phyloP scores from a whole-genome alignment of 805 yeast species.

The Kodamaea laetipori region DNA sequence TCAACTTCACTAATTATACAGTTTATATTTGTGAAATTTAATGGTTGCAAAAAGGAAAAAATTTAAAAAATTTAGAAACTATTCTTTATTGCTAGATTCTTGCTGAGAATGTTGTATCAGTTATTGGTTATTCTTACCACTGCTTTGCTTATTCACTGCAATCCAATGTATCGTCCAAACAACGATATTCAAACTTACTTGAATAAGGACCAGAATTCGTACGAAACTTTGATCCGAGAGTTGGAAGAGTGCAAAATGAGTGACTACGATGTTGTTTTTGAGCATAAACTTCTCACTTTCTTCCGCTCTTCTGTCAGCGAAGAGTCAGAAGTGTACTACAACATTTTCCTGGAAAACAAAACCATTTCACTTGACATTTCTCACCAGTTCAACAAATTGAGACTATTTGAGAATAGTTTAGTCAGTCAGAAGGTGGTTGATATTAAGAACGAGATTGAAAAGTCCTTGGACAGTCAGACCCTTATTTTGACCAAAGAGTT shows the following conservation, averaged over 20 bases:
- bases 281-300: slow-evolving; percentile 4
- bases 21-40: not conserved
- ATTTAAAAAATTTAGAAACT: too few species aligned
- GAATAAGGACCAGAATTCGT: slow-evolving; percentile 6
- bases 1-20: slow-evolving; percentile 1
- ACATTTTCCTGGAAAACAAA: slow-evolving; percentile 8
- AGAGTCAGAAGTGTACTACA: slow-evolving; percentile 6
- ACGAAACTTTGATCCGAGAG: not conserved
- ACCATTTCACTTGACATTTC: slow-evolving; percentile 8
- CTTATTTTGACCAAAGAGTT: not conserved
- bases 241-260: slow-evolving; percentile 1
- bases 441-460: slow-evolving; percentile 6
- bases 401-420: not conserved
- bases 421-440: not conserved
- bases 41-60: not conserved
- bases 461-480: not conserved
- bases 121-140: not conserved
- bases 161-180: slow-evolving; percentile 5
- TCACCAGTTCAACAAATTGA: not conserved
- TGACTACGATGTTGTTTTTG: not conserved
- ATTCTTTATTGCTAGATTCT: slow-evolving; percentile 1
- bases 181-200: not conserved
- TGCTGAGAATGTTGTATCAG: not conserved
- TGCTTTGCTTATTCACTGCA: not conserved
- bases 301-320: not conserved